Evolutionary conservation across 441 rosid species (phyloP), one percentile per base, ranked within the genome.

Genomic region (Erodium trifolium): DNA sequence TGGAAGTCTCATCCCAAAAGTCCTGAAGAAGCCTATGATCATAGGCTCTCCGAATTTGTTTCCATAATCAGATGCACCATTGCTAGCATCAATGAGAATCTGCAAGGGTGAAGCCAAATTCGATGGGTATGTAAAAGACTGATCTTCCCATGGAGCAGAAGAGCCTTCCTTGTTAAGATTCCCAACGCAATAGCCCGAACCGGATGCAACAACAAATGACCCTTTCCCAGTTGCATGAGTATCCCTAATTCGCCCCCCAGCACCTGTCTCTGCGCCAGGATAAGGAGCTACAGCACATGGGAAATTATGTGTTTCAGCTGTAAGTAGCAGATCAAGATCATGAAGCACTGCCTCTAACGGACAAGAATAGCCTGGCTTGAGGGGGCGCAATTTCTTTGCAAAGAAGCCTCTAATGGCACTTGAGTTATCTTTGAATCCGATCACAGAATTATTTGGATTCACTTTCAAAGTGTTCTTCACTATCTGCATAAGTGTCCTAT

Each of bases 241-340:
- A 76, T 91, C 99, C 77, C 99, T 88, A 12, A 93, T 89, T 63
- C 99, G 85, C 67, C 99, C 99, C 41, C 99, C 99, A 23, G 93
- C 95, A 64, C 97, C 99, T 0, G 99, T 93, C 82, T 93, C 97
- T 62, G 99, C 96, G 35, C 99, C 99, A 68, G 99, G 99, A 68
- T 91, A 91, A 64, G 99, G 96, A 62, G 99, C 99, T 76, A 93
- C 99, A 16, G 97, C 99, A 79, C 99, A 93, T 39, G 97, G 99
- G 79, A 91, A 91, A 76, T 93, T 93, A 82, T 93, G 99, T 0
- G 96, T 93, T 79, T 93, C 97, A 1, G 97, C 99, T 2, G 99
- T 91, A 73, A 91, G 91, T 76, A 93, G 76, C 69, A 93, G 81
- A 79, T 93, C 97, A 43, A 91, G 88, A 68, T 85, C 93, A 65